Base-by-base conservation (phyloP, 495 filamentous ascomycete species). In the Amphirosellinia nigrospora region DNA sequence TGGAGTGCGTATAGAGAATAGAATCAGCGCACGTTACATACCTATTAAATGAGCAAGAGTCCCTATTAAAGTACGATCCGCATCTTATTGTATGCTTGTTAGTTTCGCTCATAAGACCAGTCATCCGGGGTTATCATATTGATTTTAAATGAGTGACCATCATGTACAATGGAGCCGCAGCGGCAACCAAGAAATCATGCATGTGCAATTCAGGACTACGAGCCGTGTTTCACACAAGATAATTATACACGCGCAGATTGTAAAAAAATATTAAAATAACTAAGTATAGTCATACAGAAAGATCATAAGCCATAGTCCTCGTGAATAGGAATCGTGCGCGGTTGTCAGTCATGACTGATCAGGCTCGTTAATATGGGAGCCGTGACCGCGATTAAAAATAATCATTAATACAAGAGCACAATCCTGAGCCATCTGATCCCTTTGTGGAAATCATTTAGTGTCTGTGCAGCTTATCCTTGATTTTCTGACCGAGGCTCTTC, bases 381-480 rank as follows among this genome's bases (percentile, higher is more conserved):
- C 4, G n/a, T 56, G 34, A 39, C 32, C 9, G n/a, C 19, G 11
- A 38, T 3, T 13, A n/a, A 39, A 15, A 39, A 10, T 19, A 26
- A 10, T 60, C 21, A 53, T 30, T 30, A 30, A 53, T 30, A 53
- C 50, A 63, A 50, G 26, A 50, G 13, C n/a, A 19, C 61, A 43
- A 4, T 30, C 30, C 19, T 26, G n/a, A 19, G 13, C 36, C 43
- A 36, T 16, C 19, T 21, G 8, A 32, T 10, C 8, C 39, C 60
- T n/a, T 26, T 2, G 21, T 21, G 6, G 43, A 4, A 19, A 7
- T 21, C 63, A 53, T 36, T 15, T 61, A 78, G 64, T 78, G 76
- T 39, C 72, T 70, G 64, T 78, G 76, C 60, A 78, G 23, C 45
- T 78, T 78, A 21, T 78, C 69, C 71, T 78, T 78, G 64, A 78